Evolutionary conservation across 2,329 filamentous ascomycete genomes (phyloP), one percentile per base, ranked within the genome.

Genomic region (Paraconiothyrium brasiliense): DNA sequence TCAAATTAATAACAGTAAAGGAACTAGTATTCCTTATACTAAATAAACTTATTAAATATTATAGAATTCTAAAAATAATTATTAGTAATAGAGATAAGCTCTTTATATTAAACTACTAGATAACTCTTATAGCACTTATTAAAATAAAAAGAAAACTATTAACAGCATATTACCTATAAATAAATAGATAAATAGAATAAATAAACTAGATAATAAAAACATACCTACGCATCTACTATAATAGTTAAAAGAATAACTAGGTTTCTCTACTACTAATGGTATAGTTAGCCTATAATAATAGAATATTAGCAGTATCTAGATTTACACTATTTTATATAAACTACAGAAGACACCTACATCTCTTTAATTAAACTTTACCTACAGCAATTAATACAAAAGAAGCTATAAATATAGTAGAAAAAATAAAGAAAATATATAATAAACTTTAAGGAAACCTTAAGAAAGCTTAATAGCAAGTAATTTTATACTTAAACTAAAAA

Each of bases 271-370:
- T 57, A 57, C 27, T 39, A 11, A 35, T 49, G 37, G 30, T 24
- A 48, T 49, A 57, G 49, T n/a, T 57, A 57, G 54, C 49, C 50
- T 57, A 57, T 49, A 57, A 57, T 57, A 57, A 57, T 57, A 57
- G 41, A 24, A 5, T 35, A 47, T 57, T 57, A 57, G 27, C 13
- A 50, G 14, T 57, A 49, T 39, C 49, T 8, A n/a, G 10, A 49
- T 11, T 16, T 7, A 49, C 16, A 24, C 54, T 37, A 49, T 49
- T 24, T n/a, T 57, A 48, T 20, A 22, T 49, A 49, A 35, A 49
- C 2, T 57, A 57, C 48, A 57, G 22, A 16, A 57, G 20, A 57
- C 48, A 57, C 22, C 27, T 57, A 46, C 2, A 57, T 47, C 39
- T 57, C 34, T 57, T 57, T 57, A 57, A 57, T 46, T 35, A n/a